These are phyloP conservation scores for Candida berthetii DNA, from an alignment of 805 yeast genomes.

Conservation along the genomic window DNA sequence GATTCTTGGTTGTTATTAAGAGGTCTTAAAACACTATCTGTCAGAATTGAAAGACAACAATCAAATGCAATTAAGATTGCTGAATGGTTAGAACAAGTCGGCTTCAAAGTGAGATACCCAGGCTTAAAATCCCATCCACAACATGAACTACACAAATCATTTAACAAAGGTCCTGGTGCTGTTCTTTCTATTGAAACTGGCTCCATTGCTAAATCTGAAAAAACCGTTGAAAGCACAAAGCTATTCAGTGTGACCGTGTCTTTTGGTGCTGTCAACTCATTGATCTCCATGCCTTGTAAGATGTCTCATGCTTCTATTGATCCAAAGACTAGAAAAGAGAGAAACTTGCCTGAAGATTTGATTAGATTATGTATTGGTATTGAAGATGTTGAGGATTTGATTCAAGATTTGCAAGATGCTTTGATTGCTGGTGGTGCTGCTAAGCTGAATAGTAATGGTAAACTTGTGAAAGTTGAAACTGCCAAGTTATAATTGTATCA, in stretches of 20 bases:
- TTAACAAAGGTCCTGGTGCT: conserved; percentile 83
- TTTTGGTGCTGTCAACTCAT: conserved; percentile 89
- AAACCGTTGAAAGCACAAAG: conserved; percentile 68
- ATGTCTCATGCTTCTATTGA: conserved; percentile 98
- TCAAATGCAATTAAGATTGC: conserved; percentile 73
- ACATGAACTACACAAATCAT: conserved; percentile 68
- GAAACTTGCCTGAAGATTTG: conserved; percentile 90
- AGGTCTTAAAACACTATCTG: conserved; percentile 83
- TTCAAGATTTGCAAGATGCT: conserved; percentile 73
- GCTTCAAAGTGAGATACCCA: conserved; percentile 73
- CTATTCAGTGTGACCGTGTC: conserved; percentile 88
- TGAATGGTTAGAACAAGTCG: conserved; percentile 56
- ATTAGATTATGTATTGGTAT: conserved; percentile 89
- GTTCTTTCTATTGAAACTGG: conserved; percentile 90
- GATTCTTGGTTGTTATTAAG: conserved; percentile 87
- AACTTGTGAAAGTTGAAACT: conserved; percentile 11
- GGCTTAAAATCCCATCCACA: conserved; percentile 82
- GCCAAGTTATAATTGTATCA: conserved; percentile 13
- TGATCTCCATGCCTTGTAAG: conserved; percentile 89
- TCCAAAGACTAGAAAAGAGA: conserved; percentile 75
- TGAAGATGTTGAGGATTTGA: conserved; percentile 74
- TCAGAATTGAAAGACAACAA: conserved; percentile 86
- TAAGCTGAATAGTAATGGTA: conserved; percentile 20
- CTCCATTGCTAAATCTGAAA: conserved; percentile 53
- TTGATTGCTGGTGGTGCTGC: conserved; percentile 59